Evolutionary conservation across 257 asterid genomes (phyloP), one percentile per base, ranked within the genome.

Genomic region (Nicotiana paniculata): DNA sequence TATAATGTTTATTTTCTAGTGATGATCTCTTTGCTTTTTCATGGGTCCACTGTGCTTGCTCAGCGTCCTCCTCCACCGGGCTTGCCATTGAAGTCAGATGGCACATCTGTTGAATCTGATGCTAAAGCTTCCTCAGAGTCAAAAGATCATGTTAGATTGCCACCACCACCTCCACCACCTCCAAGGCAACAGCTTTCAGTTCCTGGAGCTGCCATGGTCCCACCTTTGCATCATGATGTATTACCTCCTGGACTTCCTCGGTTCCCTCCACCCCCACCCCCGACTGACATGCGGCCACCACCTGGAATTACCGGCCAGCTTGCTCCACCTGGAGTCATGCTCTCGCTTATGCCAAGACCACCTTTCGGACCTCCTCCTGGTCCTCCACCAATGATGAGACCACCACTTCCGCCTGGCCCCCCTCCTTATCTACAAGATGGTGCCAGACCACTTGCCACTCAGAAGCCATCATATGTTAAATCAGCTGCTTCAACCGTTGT

Each of bases 401-500:
- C 98, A 58, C 98, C 97, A 9, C 97, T 94, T 80, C 99, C 99
- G 15, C 98, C 98, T 79, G 99, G 99, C 18, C 98, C 98, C 17
- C 97, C 99, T 53, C 99, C 98, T 57, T 76, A 92, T 57, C 86
- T 86, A 4, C 97, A 88, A 66, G 95, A 91, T 48, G 51, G 46
- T 80, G 87, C 88, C 26, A 85, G 92, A 85, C 91, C 85, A 82
- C 77, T 84, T 86, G 90, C 53, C 35, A 89, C 93, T 77, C 97
- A 86, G 82, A 94, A 92, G 90, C 98, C 99, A 78, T 96, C 99
- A 43, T 94, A 94, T 82, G 86, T 96, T 72, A 96, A 94, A 83
- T 95, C 98, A 80, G 99, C 99, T 82, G 98, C 98, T 70, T 91
- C 99, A 21, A 96, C 99, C 75, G 99, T 96, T 83, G 92, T 96